Base-by-base conservation (phyloP, 257 asterid species). In the Dorcoceras hygrometricum region DNA sequence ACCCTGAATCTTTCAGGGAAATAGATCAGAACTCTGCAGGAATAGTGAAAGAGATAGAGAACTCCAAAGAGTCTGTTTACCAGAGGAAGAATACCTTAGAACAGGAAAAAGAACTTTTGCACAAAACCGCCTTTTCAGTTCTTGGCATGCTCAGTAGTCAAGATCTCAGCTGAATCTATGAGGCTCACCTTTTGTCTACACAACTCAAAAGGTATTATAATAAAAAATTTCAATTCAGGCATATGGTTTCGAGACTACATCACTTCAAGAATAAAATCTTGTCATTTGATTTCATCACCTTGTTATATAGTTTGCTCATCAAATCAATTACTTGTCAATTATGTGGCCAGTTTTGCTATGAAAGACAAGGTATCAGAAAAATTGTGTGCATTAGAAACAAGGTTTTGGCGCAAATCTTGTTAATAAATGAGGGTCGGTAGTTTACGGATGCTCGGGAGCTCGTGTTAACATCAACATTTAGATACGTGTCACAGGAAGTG, bases 101-200 rank as follows among this genome's bases (percentile, higher is more conserved):
- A 76, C 88, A 84, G 75, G 92, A 86, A 80, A 92, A 72, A 76
- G 87, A 86, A 56, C 77, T 74, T 69, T 81, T 81, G 71, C 96
- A 87, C 80, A 89, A 85, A 81, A 87, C 97, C 78, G 89, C 96
- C 34, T 82, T 65, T 79, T 89, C 97, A 71, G 90, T 85, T 76
- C 76, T 92, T 57, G 84, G 84, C 82, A 76, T 92, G 91, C 89
- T 92, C 46, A 79, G 82, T 63, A 72, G 68, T 74, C 75, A 74
- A 51, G 80, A 79, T 71, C 68, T 64, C 66, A 73, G 71, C 76
- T 82, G 83, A 80, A 57, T 59, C 57, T 75, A 73, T 59, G 71
- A 81, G 77, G 83, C 79, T 66, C 24, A 69, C 28, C 64, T 51
- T 63, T 71, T 57, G 14, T 61, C 65, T 63, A 70, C 57, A 59